Conservation (phyloP, 1,284 basidiomycete genomes). For the Ustilago cynodontis region DNA sequence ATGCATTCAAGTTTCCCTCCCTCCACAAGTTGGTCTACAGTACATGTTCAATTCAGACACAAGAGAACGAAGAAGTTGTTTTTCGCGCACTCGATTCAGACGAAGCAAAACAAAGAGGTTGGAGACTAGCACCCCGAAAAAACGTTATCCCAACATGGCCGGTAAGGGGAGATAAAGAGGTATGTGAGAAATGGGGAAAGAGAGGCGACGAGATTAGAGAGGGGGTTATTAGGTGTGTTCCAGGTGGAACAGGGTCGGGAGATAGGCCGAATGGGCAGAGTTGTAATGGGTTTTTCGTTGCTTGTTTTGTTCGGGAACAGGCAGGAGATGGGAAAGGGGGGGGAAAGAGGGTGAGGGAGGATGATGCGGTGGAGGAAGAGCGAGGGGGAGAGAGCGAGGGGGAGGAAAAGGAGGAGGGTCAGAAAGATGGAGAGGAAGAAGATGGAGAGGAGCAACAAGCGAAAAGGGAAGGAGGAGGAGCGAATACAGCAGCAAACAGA, state of each 20-base stretch:
- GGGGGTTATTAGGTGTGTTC: constrained; percentile 51
- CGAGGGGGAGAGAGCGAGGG: neutral
- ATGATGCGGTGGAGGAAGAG: too few species aligned
- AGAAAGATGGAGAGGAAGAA: constrained; percentile 6
- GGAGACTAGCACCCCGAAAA: constrained; percentile 51
- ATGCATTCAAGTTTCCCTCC: constrained; percentile 87
- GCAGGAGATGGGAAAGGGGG: neutral
- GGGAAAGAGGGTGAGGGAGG: neutral
- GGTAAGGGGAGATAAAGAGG: constrained; percentile 43
- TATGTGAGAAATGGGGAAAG: constrained; percentile 17
- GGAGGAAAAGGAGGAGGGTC: constrained; percentile 2
- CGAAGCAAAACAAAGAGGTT: constrained; percentile 48
- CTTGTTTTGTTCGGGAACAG: constrained; percentile 46
- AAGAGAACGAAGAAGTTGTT: constrained; percentile 90
- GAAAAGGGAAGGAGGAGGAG: neutral
- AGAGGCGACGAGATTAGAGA: constrained; percentile 31
- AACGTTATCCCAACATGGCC: constrained; percentile 60
- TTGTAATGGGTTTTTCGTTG: constrained; percentile 65
- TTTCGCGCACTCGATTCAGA: constrained; percentile 69
- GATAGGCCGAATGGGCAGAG: constrained; percentile 33
- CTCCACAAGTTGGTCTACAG: constrained; percentile 88
- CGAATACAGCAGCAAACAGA: constrained; percentile 27
- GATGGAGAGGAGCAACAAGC: neutral
- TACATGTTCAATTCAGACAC: constrained; percentile 90
- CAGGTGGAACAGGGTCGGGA: constrained; percentile 37